Base-by-base conservation (phyloP, 768 basidiomycete genomes). In the Tulasnella sp. region DNA sequence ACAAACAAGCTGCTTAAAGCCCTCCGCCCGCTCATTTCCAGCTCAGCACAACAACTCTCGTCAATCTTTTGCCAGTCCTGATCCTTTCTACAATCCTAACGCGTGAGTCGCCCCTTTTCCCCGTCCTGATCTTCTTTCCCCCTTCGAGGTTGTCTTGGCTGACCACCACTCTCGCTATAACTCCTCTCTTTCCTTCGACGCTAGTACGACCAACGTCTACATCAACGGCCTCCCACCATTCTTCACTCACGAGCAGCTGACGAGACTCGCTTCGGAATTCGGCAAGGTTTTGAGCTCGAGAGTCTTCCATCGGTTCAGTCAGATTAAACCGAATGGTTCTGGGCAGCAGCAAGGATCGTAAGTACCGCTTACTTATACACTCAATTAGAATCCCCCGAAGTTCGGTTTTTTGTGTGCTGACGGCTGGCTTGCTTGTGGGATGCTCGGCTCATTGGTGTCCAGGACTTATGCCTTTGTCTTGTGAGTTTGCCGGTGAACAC, bases 171-270 rank as follows among this genome's bases (percentile, higher is more conserved):
- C n/a, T n/a, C n/a, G n/a, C n/a, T n/a, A n/a, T n/a, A n/a, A n/a
- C n/a, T n/a, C 58, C 58, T 25, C 6, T 67, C 25, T n/a, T 14
- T n/a, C 37, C 69, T 34, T 71, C 8, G 31, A 14, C 40, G 40
- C 19, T 45, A 81, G 79, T 31, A 89, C 91, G 0, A 91, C 93
- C 0, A 94, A 94, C 79, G 91, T 94, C 0, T 94, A 94, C 81
- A 93, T 94, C 84, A 94, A 94, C 80, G 93, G 93, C 15, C 87
- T 95, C 19, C 93, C 92, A 2, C 91, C 93, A 5, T 89, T 93
- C 83, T 94, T 88, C 80, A 89, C 92, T 0, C 93, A 94, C 80
- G 92, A 93, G 77, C 88, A 93, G 78, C 85, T 95, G 54, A 90
- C 89, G 79, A 88, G 88, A 37, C 88, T 95, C 74, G 87, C 91